Evolutionary conservation across 2,329 filamentous ascomycete genomes (phyloP).

Genomic region (Aureobasidium sp.): DNA sequence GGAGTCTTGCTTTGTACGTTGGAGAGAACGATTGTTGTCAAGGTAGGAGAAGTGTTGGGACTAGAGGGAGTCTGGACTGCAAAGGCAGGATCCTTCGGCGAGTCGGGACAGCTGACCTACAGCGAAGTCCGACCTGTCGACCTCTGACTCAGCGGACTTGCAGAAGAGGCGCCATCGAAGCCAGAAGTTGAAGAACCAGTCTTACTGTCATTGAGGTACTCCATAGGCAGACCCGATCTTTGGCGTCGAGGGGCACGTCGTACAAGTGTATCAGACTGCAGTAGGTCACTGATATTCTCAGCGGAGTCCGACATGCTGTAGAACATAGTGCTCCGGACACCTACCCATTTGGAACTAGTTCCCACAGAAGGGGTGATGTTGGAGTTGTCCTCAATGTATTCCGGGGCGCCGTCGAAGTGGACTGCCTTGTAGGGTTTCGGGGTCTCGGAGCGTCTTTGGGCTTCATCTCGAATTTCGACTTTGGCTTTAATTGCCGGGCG

Average conservation of each 20-base stretch:
- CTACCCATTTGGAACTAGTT: constrained; percentile 4
- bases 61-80: background rate
- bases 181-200: background rate
- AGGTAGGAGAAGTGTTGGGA: background rate
- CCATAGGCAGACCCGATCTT: background rate
- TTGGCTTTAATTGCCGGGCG: background rate
- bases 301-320: constrained; percentile 4
- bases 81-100: background rate
- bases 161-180: background rate
- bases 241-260: background rate
- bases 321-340: background rate
- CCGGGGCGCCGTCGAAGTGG: constrained; percentile 9
- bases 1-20: background rate
- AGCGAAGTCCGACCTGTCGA: constrained; percentile 29
- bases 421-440: constrained; percentile 3
- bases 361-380: background rate
- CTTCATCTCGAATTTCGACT: background rate
- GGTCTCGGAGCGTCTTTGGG: background rate
- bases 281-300: constrained; percentile 1
- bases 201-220: background rate
- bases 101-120: constrained; percentile 16
- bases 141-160: constrained; percentile 21
- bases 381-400: constrained; percentile 9
- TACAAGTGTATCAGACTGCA: background rate
- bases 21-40: background rate